A percentile compares a stretch with the other conserved stretches of the same genome.
phyloP scores from a whole-genome alignment of 495 filamentous ascomycete species.

The Xylaria intraflava region DNA sequence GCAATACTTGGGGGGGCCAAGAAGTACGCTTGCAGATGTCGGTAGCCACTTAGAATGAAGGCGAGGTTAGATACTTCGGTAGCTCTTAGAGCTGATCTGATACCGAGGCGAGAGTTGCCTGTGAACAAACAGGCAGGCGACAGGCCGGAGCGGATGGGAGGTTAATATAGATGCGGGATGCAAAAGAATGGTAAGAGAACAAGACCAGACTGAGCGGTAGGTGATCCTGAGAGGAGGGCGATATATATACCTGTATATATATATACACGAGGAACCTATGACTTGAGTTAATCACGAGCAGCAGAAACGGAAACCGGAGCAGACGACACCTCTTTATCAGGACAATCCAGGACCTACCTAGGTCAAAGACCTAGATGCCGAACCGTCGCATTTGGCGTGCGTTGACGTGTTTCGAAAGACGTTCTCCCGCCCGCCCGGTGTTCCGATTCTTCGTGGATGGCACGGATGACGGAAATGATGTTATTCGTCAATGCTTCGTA shows the following conservation, averaged over 20 bases:
- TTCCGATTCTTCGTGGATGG: background rate
- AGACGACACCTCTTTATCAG: no score
- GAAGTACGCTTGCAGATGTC: conserved; percentile 5
- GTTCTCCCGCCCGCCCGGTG: background rate
- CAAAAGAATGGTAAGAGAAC: background rate
- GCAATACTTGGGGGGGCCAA: conserved; percentile 14
- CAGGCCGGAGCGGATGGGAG: background rate
- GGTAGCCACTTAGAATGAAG: conserved; percentile 13
- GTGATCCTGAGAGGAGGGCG: background rate
- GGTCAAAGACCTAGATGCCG: no score
- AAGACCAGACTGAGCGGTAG: background rate
- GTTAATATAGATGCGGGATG: background rate
- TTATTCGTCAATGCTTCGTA: conserved; percentile 6
- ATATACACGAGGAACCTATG: background rate
- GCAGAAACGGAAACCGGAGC: background rate
- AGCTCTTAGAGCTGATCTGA: conserved; percentile 5
- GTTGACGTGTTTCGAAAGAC: conserved; percentile 6
- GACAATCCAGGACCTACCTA: no score
- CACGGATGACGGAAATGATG: background rate
- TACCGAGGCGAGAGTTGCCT: conserved; percentile 1
- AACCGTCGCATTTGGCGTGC: conserved; percentile 2
- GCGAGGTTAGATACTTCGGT: background rate
- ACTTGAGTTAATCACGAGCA: no score
- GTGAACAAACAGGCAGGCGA: conserved; percentile 2
- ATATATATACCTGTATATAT: background rate